phyloP scores from a whole-genome alignment of 2,329 filamentous ascomycete genomes.

The Beauveria varroae region DNA sequence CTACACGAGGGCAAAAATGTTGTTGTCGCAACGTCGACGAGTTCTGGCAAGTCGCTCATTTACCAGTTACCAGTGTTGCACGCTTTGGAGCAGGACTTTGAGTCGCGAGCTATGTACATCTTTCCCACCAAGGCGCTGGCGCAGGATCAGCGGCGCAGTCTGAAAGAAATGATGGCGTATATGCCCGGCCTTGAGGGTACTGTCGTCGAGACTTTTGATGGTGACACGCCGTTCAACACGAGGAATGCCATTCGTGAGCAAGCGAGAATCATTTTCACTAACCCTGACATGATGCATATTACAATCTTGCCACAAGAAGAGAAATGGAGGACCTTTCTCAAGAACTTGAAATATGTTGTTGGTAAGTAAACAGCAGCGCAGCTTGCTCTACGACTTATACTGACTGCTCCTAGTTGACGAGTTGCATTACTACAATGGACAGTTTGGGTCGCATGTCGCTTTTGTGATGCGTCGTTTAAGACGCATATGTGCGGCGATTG shows the following conservation, averaged over 20 bases:
- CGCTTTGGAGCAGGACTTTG: constrained; percentile 68
- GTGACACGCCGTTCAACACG: constrained; percentile 78
- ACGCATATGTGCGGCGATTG: constrained; percentile 81
- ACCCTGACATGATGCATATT: constrained; percentile 95
- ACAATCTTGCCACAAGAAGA: constrained; percentile 90
- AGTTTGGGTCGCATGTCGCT: constrained; percentile 89
- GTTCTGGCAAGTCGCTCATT: constrained; percentile 95
- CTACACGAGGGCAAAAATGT: constrained; percentile 77
- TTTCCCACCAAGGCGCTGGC: constrained; percentile 96
- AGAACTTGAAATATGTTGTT: constrained; percentile 85
- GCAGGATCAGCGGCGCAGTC: constrained; percentile 83
- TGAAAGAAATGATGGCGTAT: constrained; percentile 76
- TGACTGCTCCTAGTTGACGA: constrained; percentile 56
- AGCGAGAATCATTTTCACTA: constrained; percentile 90
- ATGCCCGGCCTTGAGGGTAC: constrained; percentile 69
- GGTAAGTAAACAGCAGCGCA: constrained; percentile 29
- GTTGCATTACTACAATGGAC: constrained; percentile 90
- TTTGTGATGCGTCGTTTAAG: constrained; percentile 88
- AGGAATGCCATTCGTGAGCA: constrained; percentile 78
- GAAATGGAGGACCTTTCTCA: constrained; percentile 79
- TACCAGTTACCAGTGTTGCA: constrained; percentile 92
- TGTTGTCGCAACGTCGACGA: constrained; percentile 90
- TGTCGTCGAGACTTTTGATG: constrained; percentile 90
- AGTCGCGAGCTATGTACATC: constrained; percentile 89
- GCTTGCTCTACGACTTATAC: not conserved